Evolutionary conservation across 495 filamentous ascomycete genomes (phyloP).

Genomic region (Collariella sp.): DNA sequence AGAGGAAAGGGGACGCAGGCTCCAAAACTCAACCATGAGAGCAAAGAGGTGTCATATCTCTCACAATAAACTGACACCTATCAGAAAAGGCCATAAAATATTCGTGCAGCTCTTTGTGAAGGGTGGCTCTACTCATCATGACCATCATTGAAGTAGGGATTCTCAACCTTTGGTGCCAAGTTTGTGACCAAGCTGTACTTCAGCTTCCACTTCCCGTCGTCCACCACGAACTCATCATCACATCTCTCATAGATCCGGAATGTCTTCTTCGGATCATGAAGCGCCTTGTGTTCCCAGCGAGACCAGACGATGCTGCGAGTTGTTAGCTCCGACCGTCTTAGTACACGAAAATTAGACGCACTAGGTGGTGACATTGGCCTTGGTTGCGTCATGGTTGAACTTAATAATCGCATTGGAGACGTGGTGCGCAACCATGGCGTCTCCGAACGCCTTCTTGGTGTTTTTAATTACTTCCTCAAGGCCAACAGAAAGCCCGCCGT

Average conservation of each 20-base stretch:
- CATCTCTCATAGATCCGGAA: conserved; percentile 3
- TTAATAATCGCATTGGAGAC: conserved; percentile 5
- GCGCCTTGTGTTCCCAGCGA: conserved; percentile 3
- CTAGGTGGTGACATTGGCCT: conserved; percentile 6
- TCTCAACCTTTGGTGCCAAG: conserved; percentile 4
- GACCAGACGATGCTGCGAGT: background rate
- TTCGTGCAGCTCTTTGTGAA: too few relatives aligned
- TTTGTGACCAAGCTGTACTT: conserved; percentile 4
- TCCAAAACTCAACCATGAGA: too few relatives aligned
- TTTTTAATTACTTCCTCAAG: conserved; percentile 3
- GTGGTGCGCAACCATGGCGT: conserved; percentile 2
- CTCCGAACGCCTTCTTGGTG: background rate
- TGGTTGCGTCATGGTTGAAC: background rate
- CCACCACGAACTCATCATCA: conserved; percentile 1
- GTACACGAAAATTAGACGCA: background rate
- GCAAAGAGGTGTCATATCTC: too few relatives aligned
- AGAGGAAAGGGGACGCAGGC: too few relatives aligned
- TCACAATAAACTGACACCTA: too few relatives aligned
- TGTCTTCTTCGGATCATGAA: background rate
- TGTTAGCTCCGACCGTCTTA: background rate
- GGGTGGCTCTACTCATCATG: background rate
- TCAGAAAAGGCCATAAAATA: too few relatives aligned
- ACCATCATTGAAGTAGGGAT: conserved; percentile 4
- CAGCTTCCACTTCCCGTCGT: conserved; percentile 5
- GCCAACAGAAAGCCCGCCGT: conserved; percentile 6